A percentile compares a stretch with the other conserved stretches of the same genome.
Conservation (phyloP, 2,329 filamentous ascomycete genomes). For the Hypomyces perniciosus region DNA sequence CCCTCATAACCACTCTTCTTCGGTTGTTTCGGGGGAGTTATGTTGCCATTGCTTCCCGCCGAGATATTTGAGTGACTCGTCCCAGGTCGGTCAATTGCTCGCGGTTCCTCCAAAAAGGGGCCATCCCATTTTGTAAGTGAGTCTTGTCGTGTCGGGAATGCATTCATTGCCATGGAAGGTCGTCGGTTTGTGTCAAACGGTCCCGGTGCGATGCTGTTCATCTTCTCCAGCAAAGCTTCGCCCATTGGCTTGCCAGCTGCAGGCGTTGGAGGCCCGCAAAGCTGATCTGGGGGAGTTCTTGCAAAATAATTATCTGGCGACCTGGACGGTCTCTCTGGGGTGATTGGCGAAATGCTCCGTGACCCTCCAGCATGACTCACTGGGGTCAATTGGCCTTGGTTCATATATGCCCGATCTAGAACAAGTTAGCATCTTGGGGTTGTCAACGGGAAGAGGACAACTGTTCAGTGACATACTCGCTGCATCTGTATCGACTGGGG, state of each 20-base stretch:
- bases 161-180: conserved; percentile 27
- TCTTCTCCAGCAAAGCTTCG: conserved; percentile 47
- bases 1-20: conserved; percentile 53
- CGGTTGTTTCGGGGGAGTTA: conserved; percentile 34
- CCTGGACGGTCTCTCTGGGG: conserved; percentile 38
- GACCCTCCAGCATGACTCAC: conserved; percentile 56
- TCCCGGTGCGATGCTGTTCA: conserved; percentile 61
- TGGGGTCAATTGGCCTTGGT: conserved; percentile 56
- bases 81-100: conserved; percentile 8
- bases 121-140: conserved; percentile 20
- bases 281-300: too few species aligned
- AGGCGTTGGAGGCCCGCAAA: not conserved
- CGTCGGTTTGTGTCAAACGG: conserved; percentile 52
- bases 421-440: conserved; percentile 20
- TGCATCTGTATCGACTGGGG: conserved; percentile 45
- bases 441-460: not conserved
- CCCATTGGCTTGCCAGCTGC: conserved; percentile 8
- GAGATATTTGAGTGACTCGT: conserved; percentile 16
- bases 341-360: conserved; percentile 57
- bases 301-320: too few species aligned
- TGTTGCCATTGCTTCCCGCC: conserved; percentile 21
- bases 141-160: conserved; percentile 27
- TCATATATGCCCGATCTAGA: conserved; percentile 49
- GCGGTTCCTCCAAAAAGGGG: conserved; percentile 3
- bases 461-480: conserved; percentile 40